Evolutionary conservation across 2,329 filamentous ascomycete genomes (phyloP).

Genomic region (Cordyceps pruinosa): DNA sequence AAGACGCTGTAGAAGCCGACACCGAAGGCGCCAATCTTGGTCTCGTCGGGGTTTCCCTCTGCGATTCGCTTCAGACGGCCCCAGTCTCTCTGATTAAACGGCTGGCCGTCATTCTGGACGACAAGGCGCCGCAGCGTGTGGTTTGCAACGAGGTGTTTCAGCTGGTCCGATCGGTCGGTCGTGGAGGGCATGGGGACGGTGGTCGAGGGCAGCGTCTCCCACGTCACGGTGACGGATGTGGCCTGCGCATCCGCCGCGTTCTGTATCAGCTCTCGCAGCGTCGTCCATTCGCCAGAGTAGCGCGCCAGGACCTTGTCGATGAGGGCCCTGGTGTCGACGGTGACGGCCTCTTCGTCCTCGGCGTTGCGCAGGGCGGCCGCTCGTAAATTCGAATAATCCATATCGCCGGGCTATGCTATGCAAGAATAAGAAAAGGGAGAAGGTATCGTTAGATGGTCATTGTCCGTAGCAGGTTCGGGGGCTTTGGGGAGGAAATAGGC

Average conservation of each 20-base stretch:
- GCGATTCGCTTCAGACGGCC: slow-evolving; percentile 88
- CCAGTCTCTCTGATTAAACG: slow-evolving; percentile 90
- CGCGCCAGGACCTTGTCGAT: slow-evolving; percentile 97
- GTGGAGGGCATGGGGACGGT: slow-evolving; percentile 62
- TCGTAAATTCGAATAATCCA: slow-evolving; percentile 71
- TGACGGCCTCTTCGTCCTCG: slow-evolving; percentile 93
- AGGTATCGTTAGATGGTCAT: background rate
- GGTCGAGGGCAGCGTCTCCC: slow-evolving; percentile 82
- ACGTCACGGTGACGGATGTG: slow-evolving; percentile 80
- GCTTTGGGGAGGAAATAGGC: background rate
- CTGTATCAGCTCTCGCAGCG: slow-evolving; percentile 86
- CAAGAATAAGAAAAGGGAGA: background rate
- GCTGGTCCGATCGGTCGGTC: slow-evolving; percentile 59
- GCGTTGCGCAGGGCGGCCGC: slow-evolving; percentile 81
- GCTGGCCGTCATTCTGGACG: slow-evolving; percentile 84
- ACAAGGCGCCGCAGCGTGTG: slow-evolving; percentile 83
- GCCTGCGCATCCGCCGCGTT: slow-evolving; percentile 97
- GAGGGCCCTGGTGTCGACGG: slow-evolving; percentile 89
- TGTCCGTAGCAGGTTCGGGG: background rate
- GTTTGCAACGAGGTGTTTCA: slow-evolving; percentile 78
- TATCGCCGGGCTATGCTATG: slow-evolving; percentile 25
- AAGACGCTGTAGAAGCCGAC: slow-evolving; percentile 99
- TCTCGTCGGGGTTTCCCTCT: slow-evolving; percentile 98
- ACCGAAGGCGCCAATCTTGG: slow-evolving; percentile 96
- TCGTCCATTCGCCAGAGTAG: slow-evolving; percentile 93